Conservation (phyloP, 2,329 filamentous ascomycete genomes). For the Penicillium concentricum region DNA sequence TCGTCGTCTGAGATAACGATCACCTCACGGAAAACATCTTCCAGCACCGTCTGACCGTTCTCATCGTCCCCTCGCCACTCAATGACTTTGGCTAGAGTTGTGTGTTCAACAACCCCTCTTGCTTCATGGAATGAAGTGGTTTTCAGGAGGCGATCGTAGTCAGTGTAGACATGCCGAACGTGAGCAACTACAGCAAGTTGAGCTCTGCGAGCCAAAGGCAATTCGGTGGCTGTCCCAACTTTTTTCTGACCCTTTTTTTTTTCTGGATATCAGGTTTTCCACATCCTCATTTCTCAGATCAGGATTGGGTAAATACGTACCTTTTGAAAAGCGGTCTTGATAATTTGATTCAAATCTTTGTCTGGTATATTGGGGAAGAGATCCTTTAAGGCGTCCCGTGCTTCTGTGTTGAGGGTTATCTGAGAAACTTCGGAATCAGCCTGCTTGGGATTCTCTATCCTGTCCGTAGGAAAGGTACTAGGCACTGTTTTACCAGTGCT, state of each 20-base stretch:
- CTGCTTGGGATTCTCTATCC: slow-evolving; percentile 23
- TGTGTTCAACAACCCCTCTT: slow-evolving; percentile 54
- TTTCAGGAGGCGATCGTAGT: slow-evolving; percentile 60
- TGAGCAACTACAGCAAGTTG: slow-evolving; percentile 63
- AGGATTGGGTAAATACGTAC: slow-evolving; percentile 34
- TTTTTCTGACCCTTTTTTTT: slow-evolving; percentile 51
- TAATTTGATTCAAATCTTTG: slow-evolving; percentile 56
- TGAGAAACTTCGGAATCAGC: slow-evolving; percentile 37
- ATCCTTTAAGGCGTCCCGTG: slow-evolving; percentile 59
- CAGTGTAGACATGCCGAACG: slow-evolving; percentile 61
- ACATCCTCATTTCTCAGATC: background rate
- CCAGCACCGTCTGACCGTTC: slow-evolving; percentile 52
- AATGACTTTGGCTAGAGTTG: slow-evolving; percentile 56
- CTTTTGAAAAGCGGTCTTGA: slow-evolving; percentile 61
- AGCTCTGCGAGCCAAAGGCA: slow-evolving; percentile 57
- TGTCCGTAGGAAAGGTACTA: slow-evolving; percentile 28
- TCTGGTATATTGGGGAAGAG: slow-evolving; percentile 64
- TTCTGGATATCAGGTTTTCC: slow-evolving; percentile 16
- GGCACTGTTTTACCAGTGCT: slow-evolving; percentile 49
- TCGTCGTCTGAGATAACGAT: slow-evolving; percentile 65
- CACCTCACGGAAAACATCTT: slow-evolving; percentile 63
- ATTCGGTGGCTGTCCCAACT: slow-evolving; percentile 56
- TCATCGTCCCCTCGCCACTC: slow-evolving; percentile 64
- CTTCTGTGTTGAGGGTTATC: slow-evolving; percentile 55
- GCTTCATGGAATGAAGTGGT: slow-evolving; percentile 55